Conservation (phyloP, 2,329 filamentous ascomycete genomes). For the Knoxdaviesia proteae region DNA sequence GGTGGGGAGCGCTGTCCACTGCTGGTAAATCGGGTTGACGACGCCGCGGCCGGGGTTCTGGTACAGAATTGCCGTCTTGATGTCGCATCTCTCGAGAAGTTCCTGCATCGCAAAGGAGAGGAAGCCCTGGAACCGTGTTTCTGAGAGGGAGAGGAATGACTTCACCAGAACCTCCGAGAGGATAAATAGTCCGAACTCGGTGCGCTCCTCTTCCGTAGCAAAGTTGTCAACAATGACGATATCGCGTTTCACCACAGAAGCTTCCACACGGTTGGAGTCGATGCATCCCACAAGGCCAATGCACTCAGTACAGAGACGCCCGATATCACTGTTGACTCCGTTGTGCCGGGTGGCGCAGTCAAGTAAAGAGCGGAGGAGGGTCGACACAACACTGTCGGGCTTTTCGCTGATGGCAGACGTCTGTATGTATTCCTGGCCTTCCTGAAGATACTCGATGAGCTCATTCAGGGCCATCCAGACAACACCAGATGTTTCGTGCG, state of each 20-base stretch:
- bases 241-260: constrained; percentile 55
- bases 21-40: constrained; percentile 40
- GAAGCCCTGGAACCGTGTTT: constrained; percentile 73
- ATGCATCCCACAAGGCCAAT: constrained; percentile 79
- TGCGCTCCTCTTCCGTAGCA: constrained; percentile 51
- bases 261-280: constrained; percentile 77
- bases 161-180: constrained; percentile 77
- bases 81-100: constrained; percentile 56
- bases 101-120: constrained; percentile 91
- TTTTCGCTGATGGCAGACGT: constrained; percentile 65
- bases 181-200: constrained; percentile 69
- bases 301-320: constrained; percentile 56
- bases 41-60: constrained; percentile 19
- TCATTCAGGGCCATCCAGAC: constrained; percentile 66
- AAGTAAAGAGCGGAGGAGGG: constrained; percentile 56
- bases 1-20: constrained; percentile 64
- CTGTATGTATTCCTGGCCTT: constrained; percentile 60
- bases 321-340: constrained; percentile 42
- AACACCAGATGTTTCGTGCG: constrained; percentile 70
- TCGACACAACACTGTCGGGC: constrained; percentile 51
- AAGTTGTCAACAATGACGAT: constrained; percentile 83
- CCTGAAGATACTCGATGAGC: constrained; percentile 49
- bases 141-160: constrained; percentile 75
- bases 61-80: constrained; percentile 34
- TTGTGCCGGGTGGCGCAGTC: constrained; percentile 73